Evolutionary conservation across 2,329 filamentous ascomycete species (phyloP), one percentile per base, ranked within the genome.

Genomic region (Endothia cerciana): DNA sequence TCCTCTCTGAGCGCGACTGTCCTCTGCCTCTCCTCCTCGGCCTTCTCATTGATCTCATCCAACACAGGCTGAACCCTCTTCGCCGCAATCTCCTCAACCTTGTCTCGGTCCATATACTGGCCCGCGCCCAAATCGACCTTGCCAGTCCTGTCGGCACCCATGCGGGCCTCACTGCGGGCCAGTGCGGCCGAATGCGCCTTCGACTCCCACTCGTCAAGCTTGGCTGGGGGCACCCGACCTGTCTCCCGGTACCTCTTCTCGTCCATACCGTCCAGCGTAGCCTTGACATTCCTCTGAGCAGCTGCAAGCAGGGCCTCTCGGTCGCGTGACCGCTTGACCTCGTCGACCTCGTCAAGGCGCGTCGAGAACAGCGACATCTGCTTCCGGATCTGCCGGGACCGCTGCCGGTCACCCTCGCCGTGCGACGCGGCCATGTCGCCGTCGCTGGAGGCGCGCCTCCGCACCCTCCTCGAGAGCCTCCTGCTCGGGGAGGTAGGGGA

Each of bases 261-360:
- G 67, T 98, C 94, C 82, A 97, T 93, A 49, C 85, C 86, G 68
- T 91, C 87, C 70, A 97, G 85, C 51, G 87, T 87, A 25, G 89
- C 88, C 70, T 89, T 88, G n/a, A 97, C 94, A 70, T 97, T 97
- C 55, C 91, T 88, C 73, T 94, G 91, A 1, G 94, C 94, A 3
- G 89, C 88, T 11, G 90, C 90, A 69, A 97, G 81, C 1, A 98
- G 80, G 1, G 85, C 83, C 63, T 91, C 90, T 15, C 92, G 89
- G 71, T 97, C 94, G 53, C 86, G 84, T 66, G 89, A 83, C 51
- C 91, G 86, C 77, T 94, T 94, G 72, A 89, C 87, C 63, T 85
- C 83, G 71, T 95, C 91, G 1, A 93, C 86, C 69, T 89, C 83
- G 1, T 86, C 85, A 11, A 93, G 71, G 66, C 87, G 87, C 69